phyloP scores from a whole-genome alignment of 2,329 filamentous ascomycete species.

The Raffaelea ambrosiae region DNA sequence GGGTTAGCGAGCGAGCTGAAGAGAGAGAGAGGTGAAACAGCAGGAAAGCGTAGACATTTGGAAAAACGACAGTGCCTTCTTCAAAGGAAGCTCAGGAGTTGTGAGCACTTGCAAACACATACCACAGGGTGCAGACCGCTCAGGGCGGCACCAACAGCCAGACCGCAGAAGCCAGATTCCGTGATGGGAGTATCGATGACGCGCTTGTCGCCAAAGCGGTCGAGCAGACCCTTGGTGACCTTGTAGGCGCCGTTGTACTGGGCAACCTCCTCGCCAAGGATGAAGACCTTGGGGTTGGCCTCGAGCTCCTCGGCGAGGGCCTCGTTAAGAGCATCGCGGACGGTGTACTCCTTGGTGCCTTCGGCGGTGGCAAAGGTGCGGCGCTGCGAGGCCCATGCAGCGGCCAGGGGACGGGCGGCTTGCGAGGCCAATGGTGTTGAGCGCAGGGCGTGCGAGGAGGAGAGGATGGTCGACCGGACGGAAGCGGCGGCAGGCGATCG shows the following conservation, averaged over 20 bases:
- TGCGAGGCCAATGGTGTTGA: conserved; percentile 20
- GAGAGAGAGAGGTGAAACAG: not conserved
- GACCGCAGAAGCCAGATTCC: conserved; percentile 88
- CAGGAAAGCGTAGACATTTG: too few species aligned
- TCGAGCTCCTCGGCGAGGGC: conserved; percentile 97
- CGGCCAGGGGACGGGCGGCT: conserved; percentile 13
- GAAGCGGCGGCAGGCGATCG: conserved; percentile 17
- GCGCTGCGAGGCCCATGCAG: conserved; percentile 27
- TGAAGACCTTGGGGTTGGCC: conserved; percentile 86
- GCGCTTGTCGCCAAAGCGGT: conserved; percentile 94
- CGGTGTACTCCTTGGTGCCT: conserved; percentile 85
- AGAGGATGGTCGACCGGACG: conserved; percentile 10
- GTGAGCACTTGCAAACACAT: conserved; percentile 35
- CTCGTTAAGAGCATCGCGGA: conserved; percentile 95
- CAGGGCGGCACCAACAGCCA: conserved; percentile 89
- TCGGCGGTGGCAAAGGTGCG: conserved; percentile 46
- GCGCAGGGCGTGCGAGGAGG: conserved; percentile 12
- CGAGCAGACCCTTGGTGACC: conserved; percentile 94
- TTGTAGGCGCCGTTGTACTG: conserved; percentile 99
- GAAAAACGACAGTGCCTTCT: too few species aligned
- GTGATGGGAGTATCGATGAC: conserved; percentile 99
- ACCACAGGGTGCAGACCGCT: conserved; percentile 91
- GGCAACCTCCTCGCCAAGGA: conserved; percentile 95
- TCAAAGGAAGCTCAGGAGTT: not conserved
- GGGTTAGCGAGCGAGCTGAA: too few species aligned